Base-by-base conservation (phyloP, 2,329 filamentous ascomycete genomes). In the Cryphonectria carpinicola region DNA sequence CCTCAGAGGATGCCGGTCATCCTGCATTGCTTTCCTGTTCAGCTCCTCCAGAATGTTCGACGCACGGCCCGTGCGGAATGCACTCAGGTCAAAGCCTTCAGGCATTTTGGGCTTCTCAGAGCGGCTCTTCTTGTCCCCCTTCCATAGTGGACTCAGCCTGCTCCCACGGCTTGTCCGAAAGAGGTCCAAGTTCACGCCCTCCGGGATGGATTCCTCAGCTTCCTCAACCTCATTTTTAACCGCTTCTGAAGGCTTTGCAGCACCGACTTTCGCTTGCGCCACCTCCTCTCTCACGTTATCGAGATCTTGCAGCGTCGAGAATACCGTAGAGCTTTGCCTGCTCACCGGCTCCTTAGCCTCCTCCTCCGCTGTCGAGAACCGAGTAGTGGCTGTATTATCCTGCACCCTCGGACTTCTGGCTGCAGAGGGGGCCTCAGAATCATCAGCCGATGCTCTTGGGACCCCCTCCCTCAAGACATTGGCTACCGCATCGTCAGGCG, bases 141-240 rank as follows among this genome's bases (percentile, higher is more conserved):
- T 71, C 71, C 71, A 72, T 13, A 69, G 56, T 58, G 71, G 69
- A 54, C 56, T 68, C 39, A 72, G 63, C 39, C 11, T 69, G 58
- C 10, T 54, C 13, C 70, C 64, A 11, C 71, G 70, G 60, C 61
- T 71, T 28, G 71, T 73, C 22, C 70, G 71, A 28, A 73, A 73
- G 19, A 73, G 63, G 3, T 73, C 70, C 22, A 73, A 41, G 22
- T 67, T 63, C 13, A 73, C 43, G 61, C 54, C 71, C 13, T 65
- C 54, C 2, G 71, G 70, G 28, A 73, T 28, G 13, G 61, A 19
- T 22, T 67, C 65, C 35, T 67, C 65, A 10, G 37, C 25, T 17
- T 43, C 10, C 32, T 64, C 58, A 41, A 28, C 69, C 46, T 60
- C 22, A 14, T 43, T 43, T 4, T 41, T 63, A 14, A 17, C 5